These are phyloP conservation scores for Inga oerstediana DNA, from an alignment of 306 rosid species.

Conservation along the genomic window DNA sequence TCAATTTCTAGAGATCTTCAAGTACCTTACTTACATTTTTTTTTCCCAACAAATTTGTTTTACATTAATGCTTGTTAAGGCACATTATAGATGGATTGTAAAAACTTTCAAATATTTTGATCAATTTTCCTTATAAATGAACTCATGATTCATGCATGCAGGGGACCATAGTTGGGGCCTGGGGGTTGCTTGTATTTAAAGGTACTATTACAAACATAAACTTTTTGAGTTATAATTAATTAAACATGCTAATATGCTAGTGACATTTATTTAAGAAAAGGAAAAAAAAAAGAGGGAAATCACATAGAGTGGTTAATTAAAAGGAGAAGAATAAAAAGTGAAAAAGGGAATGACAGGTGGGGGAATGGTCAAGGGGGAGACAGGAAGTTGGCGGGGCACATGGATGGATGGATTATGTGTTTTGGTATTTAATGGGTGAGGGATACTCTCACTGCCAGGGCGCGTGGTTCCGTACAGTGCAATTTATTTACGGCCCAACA, in stretches of 20 bases:
- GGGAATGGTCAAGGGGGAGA: background rate
- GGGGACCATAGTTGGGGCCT: background rate
- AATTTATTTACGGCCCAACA: background rate
- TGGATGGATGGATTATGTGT: background rate
- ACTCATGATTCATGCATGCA: background rate
- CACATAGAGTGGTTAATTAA: too few relatives aligned
- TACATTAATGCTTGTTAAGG: too few relatives aligned
- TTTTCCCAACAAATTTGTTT: too few relatives aligned
- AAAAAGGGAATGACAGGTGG: background rate
- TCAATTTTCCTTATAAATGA: too few relatives aligned
- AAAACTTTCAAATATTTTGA: background rate
- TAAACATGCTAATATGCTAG: background rate
- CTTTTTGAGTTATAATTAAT: background rate
- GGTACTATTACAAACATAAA: background rate
- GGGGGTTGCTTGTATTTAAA: background rate
- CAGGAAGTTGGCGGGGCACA: background rate
- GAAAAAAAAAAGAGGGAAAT: background rate
- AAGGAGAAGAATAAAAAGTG: background rate
- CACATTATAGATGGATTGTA: background rate
- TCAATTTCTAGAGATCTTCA: too few relatives aligned
- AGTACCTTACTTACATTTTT: too few relatives aligned
- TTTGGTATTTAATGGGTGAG: background rate
- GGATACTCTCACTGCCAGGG: background rate
- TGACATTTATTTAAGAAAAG: background rate
- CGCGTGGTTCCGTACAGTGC: background rate